Evolutionary conservation across 352 stramenopile species (phyloP).

Genomic region (Stramenopiles sp.): DNA sequence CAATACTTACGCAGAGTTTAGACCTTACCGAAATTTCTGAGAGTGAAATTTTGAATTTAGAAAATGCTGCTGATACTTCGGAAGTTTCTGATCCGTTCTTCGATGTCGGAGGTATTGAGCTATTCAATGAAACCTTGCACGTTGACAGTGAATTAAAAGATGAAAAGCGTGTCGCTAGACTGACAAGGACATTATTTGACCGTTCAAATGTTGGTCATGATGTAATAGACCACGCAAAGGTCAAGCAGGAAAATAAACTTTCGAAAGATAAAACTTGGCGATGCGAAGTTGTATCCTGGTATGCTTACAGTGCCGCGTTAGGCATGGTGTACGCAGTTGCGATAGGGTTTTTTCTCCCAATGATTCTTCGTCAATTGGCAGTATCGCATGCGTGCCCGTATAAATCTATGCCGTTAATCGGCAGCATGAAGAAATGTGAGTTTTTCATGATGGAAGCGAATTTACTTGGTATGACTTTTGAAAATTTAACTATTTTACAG

Average conservation of each 20-base stretch:
- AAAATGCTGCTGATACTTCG: not conserved
- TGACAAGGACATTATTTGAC: not conserved
- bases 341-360: not conserved
- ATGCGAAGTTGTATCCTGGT: not conserved
- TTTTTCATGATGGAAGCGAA: not conserved
- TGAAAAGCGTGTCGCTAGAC: not conserved
- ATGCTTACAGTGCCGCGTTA: not conserved
- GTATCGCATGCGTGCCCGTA: not conserved
- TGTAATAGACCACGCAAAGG: not conserved
- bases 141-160: not conserved
- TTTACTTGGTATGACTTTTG: not conserved
- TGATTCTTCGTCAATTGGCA: not conserved
- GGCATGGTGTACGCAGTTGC: not conserved
- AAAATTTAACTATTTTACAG: not conserved
- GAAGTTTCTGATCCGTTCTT: not conserved
- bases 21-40: too few species aligned
- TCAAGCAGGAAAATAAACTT: not conserved
- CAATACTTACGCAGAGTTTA: too few species aligned
- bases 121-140: not conserved
- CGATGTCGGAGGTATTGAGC: constrained; percentile 2
- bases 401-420: not conserved
- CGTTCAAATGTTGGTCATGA: not conserved
- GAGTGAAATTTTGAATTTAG: not conserved
- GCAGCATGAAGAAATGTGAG: not conserved
- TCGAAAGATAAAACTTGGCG: not conserved